Percentiles rank a stretch among this genome's conserved stretches.
Conservation (phyloP, 495 filamentous ascomycete species). For the Mytilinidion resinicola region DNA sequence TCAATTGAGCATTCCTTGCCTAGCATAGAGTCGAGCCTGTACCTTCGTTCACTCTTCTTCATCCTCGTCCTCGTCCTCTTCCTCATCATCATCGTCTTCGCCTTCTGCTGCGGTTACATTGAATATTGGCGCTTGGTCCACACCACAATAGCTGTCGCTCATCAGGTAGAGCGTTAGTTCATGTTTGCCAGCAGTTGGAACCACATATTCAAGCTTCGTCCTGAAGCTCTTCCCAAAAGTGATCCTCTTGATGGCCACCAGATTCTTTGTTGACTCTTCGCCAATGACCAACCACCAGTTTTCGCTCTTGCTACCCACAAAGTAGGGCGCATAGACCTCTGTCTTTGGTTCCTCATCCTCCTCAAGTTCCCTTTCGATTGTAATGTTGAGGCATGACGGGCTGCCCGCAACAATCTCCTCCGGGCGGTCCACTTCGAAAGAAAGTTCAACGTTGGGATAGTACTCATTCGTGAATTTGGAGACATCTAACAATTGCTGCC, state of each 20-base stretch:
- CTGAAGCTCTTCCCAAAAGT: slow-evolving; percentile 75
- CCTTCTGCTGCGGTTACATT: slow-evolving; percentile 79
- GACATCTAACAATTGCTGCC: slow-evolving; percentile 78
- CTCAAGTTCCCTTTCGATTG: slow-evolving; percentile 76
- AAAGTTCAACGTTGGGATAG: slow-evolving; percentile 88
- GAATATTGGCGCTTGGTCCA: slow-evolving; percentile 92
- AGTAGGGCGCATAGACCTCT: slow-evolving; percentile 93
- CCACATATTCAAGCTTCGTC: slow-evolving; percentile 76
- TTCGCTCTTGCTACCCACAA: slow-evolving; percentile 87
- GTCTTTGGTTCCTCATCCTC: slow-evolving; percentile 67
- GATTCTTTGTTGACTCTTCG: slow-evolving; percentile 72
- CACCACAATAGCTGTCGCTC: slow-evolving; percentile 95
- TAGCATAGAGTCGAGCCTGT: too few relatives aligned
- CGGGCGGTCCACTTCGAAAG: slow-evolving; percentile 76
- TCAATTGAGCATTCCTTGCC: too few relatives aligned
- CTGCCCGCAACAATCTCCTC: slow-evolving; percentile 72
- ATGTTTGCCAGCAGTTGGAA: slow-evolving; percentile 77
- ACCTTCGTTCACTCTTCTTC: background rate
- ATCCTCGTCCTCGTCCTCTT: slow-evolving; percentile 68
- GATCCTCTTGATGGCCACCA: slow-evolving; percentile 90
- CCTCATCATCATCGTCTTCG: slow-evolving; percentile 89
- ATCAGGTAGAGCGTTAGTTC: slow-evolving; percentile 89
- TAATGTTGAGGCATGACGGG: slow-evolving; percentile 77
- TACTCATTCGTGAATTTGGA: slow-evolving; percentile 94
- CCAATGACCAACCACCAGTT: slow-evolving; percentile 97